Evolutionary conservation across 345 rosid genomes (phyloP), one percentile per base, ranked within the genome.

Genomic region (Turritis glabra): DNA sequence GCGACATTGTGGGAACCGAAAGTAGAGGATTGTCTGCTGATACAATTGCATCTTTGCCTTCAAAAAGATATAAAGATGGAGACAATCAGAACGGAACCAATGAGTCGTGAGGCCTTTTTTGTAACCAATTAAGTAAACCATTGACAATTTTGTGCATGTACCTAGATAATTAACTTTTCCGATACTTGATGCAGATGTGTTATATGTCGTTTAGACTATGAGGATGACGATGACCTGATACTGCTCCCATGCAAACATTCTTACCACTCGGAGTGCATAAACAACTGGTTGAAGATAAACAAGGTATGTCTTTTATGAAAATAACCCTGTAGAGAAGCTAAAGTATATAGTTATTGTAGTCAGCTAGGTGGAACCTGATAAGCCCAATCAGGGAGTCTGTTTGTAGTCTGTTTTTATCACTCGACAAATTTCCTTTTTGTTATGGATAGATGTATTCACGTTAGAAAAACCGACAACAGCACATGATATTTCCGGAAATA

Each of bases 211-310:
- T 71, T 89, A 79, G 99, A 92, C 69, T 95, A 83, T 26, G 98
- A 96, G 80, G 92, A 89, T 77, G 92, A 78, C 37, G 99, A 96
- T 74, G 84, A 85, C 58, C 71, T 96, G 79, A 89, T 90, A 12
- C 46, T 86, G 54, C 99, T 96, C 73, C 82, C 96, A 47, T 96
- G 99, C 90, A 89, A 88, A 61, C 99, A 96, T 78, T 84, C 96
- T 0, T 96, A 96, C 79, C 99, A 96, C 76, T 79, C 91, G 12
- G 99, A 88, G 58, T 96, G 99, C 87, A 85, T 96, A 79, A 88
- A 88, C 67, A 82, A 90, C 79, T 96, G 99, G 99, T 86, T 96
- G 86, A 81, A 90, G 76, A 92, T 92, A 85, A 96, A 92, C 81
- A 96, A 85, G 97, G 99, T 73, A 54, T 21, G 43, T 27, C 27